Evolutionary conservation across 2,329 filamentous ascomycete species (phyloP).

Genomic region (Fusarium oligoseptatum): DNA sequence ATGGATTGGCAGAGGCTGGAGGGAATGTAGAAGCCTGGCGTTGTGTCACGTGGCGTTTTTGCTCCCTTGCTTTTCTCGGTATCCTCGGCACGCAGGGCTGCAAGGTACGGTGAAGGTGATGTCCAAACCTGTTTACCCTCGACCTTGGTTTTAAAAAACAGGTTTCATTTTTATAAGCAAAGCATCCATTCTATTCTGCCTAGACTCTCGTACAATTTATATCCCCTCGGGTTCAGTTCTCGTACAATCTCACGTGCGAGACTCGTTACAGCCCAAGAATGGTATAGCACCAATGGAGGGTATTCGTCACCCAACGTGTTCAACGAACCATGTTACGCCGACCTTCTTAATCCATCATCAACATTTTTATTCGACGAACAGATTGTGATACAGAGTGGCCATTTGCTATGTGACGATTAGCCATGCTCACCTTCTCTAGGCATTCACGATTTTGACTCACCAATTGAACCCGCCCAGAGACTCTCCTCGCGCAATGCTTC

Average conservation of each 20-base stretch:
- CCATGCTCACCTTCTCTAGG: neutral
- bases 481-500: neutral
- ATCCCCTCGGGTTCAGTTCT: neutral
- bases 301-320: neutral
- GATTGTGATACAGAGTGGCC: neutral
- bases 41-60: slow-evolving; percentile 30
- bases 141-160: neutral
- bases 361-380: neutral
- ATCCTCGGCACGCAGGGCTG: neutral
- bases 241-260: neutral
- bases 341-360: neutral
- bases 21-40: neutral
- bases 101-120: neutral
- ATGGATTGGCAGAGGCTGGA: neutral
- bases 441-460: neutral
- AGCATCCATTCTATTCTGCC: neutral
- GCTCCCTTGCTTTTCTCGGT: neutral
- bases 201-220: neutral
- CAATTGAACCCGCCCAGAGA: neutral
- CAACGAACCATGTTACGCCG: neutral
- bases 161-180: neutral
- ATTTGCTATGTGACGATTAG: neutral
- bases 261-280: neutral
- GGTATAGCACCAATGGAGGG: neutral
- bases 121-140: neutral